Evolutionary conservation across 1,284 basidiomycete genomes (phyloP), one percentile per base, ranked within the genome.

Genomic region (Coriolopsis trogii): DNA sequence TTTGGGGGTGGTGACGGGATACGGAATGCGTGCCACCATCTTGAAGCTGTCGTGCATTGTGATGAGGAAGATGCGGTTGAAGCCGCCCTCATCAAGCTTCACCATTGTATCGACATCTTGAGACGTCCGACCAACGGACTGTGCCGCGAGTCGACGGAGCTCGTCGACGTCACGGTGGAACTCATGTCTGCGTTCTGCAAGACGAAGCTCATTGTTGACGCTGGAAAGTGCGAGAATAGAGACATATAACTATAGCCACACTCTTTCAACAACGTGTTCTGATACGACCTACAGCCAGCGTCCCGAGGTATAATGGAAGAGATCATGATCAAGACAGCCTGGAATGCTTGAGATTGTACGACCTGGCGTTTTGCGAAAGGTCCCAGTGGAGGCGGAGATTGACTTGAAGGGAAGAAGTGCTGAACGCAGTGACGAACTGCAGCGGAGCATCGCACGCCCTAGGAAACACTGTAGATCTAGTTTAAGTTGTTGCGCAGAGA

Each of bases 1-100:
- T 64, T 77, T 79, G 62, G 76, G 77, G 25, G 64, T 59, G 49
- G 68, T 73, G 41, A 59, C 51, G 3, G 74, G 75, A 68, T 79
- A 79, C 50, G 79, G 78, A 58, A 80, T 71, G 49, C 76, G 76
- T 1, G 76, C 77, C 0, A 79, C 67, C 69, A 81, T 69, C 60
- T 73, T 56, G 64, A 76, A 73, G 54, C 65, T 70, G 52, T 66
- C 69, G 53, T 57, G 63, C 68, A 80, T 63, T 55, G 76, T 77
- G 64, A 81, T 68, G 59, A 77, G 68, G 63, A 78, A 78, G 39
- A 62, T 68, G 38, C 73, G 72, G 58, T 77, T 76, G 57, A 73
- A 73, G 2, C 71, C 71, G 37, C 77, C 75, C 68, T 78, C 74
- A 42, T 63, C 75, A 49, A 78, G 74, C 60, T 79, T 78, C 47